Evolutionary conservation across 208 protist species (phyloP), one percentile per base, ranked within the genome.

Genomic region (Tetramitus jugosus): DNA sequence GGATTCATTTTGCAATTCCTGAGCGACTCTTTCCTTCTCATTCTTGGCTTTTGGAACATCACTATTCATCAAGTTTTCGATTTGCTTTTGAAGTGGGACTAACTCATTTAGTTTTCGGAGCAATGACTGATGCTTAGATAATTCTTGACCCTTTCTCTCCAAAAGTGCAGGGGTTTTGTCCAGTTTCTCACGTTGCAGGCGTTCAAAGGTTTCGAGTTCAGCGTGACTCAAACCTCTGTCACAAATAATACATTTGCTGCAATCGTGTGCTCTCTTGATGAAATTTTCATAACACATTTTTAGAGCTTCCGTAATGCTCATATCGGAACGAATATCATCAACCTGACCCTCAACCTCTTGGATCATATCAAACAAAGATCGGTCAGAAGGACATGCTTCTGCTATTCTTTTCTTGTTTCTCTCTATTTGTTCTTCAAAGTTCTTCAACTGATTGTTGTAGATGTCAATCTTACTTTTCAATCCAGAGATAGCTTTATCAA

Each of bases 251-350:
- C 67, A 74, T 4, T 33, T 0, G 26, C 37, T 29, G 39, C 53
- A 1, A 23, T 0, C 13, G 1, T 39, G 3, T 26, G 67, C 40
- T 4, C 23, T 39, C 6, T 53, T 46, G 7, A 74, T 53, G n/a
- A 74, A 74, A 37, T 74, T 74, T 74, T 74, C 67, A 53, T 74
- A 74, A 52, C 67, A 74, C 23, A 53, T 17, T 17, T 74, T 74
- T 33, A 74, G 37, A 17, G 67, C 17, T 26, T 74, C 43, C 17
- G 1, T 35, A 10, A 74, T 56, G 6, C n/a, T 37, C 4, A 46
- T 40, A 17, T 49, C 39, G 17, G 26, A 37, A 26, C 17, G 2
- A 6, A 39, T 43, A 37, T 74, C 67, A 26, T 10, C 26, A 23
- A n/a, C 6, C n/a, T 74, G 29, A 23, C n/a, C 39, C 39, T 35